A percentile compares a stretch with the other conserved stretches of the same genome.
Conservation (phyloP, 1,139 yeast genomes). For the Pichia sp. region DNA sequence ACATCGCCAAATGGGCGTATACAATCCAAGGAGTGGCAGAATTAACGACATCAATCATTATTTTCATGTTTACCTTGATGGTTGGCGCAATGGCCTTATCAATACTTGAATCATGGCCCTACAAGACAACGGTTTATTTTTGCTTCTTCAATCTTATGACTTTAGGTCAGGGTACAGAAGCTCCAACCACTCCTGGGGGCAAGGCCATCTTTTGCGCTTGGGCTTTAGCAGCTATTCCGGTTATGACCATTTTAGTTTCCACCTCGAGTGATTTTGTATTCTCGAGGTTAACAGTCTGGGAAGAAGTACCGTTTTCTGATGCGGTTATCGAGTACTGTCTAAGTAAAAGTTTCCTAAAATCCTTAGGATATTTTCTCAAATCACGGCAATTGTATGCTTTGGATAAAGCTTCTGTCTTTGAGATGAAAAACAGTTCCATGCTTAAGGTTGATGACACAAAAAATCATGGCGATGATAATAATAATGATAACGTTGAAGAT, state of each 20-base stretch:
- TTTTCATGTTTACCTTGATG: constrained; percentile 61
- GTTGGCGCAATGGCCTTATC: constrained; percentile 65
- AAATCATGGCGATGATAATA: background rate
- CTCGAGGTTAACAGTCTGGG: constrained; percentile 22
- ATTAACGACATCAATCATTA: constrained; percentile 38
- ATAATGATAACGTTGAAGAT: no score
- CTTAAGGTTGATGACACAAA: background rate
- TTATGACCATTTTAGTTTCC: constrained; percentile 78
- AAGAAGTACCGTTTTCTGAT: constrained; percentile 19
- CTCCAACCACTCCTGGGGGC: constrained; percentile 62
- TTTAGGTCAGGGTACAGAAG: constrained; percentile 78
- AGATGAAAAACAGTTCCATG: constrained; percentile 7
- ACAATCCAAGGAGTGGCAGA: constrained; percentile 28
- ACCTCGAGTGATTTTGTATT: constrained; percentile 55
- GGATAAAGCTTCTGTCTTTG: background rate
- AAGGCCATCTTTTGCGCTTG: constrained; percentile 69
- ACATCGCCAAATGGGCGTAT: constrained; percentile 16
- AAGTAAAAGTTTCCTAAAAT: constrained; percentile 13
- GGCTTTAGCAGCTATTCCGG: constrained; percentile 79
- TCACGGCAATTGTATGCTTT: background rate
- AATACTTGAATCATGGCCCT: constrained; percentile 61
- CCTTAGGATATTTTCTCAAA: constrained; percentile 17
- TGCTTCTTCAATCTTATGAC: constrained; percentile 71
- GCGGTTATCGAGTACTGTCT: constrained; percentile 16
- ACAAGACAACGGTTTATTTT: constrained; percentile 66